Conservation (phyloP, 805 yeast species). For the Ogataea sp. region DNA sequence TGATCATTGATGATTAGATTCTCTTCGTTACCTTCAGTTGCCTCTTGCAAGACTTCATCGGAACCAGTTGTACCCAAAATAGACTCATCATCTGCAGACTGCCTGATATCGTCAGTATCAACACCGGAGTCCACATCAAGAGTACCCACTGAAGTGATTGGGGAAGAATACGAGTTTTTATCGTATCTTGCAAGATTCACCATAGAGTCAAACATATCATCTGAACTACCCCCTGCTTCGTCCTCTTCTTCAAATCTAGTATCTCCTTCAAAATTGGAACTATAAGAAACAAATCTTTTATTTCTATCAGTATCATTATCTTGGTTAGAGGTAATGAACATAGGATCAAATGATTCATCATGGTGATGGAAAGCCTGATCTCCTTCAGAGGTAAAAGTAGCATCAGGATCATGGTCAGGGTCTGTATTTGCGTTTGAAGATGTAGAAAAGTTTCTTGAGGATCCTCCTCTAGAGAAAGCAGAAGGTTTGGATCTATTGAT, state of each 20-base stretch:
- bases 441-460: too few relatives aligned
- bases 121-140: not conserved
- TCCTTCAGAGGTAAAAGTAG: too few relatives aligned
- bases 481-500: too few relatives aligned
- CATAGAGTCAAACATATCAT: not conserved
- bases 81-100: not conserved
- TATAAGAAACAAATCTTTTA: not conserved
- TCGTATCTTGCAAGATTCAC: not conserved
- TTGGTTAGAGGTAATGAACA: too few relatives aligned
- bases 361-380: too few relatives aligned
- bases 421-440: too few relatives aligned
- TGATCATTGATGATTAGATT: not conserved
- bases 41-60: not conserved
- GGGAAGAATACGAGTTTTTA: not conserved
- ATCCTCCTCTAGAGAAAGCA: too few relatives aligned
- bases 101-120: conserved; percentile 1
- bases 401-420: too few relatives aligned
- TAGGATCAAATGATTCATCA: too few relatives aligned
- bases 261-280: conserved; percentile 1
- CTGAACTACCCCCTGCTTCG: not conserved
- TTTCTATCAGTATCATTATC: not conserved
- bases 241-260: not conserved
- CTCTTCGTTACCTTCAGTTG: not conserved
- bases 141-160: not conserved
- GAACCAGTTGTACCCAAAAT: conserved; percentile 2